These are phyloP conservation scores for Adiantum capillusveneris DNA, from an alignment of 75 land plant genomes.

Conservation along the genomic window DNA sequence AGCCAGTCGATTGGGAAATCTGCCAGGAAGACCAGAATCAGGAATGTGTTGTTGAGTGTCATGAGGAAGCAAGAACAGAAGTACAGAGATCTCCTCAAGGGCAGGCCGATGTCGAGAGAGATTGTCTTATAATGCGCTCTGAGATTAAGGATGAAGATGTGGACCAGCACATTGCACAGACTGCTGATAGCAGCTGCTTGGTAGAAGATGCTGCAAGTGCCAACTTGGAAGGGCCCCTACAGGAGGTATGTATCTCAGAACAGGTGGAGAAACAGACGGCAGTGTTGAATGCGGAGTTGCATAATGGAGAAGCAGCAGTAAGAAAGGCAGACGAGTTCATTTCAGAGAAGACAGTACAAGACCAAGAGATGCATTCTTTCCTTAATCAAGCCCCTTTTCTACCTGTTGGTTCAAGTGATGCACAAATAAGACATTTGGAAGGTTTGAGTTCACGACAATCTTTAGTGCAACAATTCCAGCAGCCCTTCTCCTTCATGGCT, in stretches of 20 bases:
- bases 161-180: too few species aligned
- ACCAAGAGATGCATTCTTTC: neutral
- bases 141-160: too few species aligned
- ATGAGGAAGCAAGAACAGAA: too few species aligned
- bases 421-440: slow-evolving; percentile 15
- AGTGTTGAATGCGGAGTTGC: neutral
- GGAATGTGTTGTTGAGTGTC: too few species aligned
- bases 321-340: neutral
- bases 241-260: too few species aligned
- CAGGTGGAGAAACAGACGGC: too few species aligned
- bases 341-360: slow-evolving; percentile 3
- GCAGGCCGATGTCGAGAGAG: too few species aligned
- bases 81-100: too few species aligned
- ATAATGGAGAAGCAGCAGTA: neutral
- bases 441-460: slow-evolving; percentile 6
- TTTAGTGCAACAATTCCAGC: slow-evolving; percentile 14
- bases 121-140: too few species aligned
- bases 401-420: slow-evolving; percentile 5
- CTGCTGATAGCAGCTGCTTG: too few species aligned
- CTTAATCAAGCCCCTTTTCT: neutral
- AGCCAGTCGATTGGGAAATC: neutral
- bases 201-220: too few species aligned
- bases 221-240: too few species aligned
- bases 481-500: slow-evolving; percentile 20
- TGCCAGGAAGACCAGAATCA: neutral